Base-by-base conservation (phyloP, 108 stramenopile species). In the Mediolabrus comicus region DNA sequence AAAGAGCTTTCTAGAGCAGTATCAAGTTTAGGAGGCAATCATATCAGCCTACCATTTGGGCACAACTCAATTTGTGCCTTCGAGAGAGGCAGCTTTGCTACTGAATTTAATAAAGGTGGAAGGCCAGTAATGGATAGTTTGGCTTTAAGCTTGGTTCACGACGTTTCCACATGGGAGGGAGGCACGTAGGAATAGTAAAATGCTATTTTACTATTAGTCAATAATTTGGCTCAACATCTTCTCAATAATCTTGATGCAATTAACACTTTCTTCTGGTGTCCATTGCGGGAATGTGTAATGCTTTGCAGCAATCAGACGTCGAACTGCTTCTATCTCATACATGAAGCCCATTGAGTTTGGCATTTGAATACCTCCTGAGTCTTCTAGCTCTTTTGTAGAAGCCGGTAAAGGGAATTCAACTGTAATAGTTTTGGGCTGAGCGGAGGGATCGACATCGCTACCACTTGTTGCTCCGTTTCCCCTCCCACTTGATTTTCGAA, bases 11-110 rank as follows among this genome's bases (percentile, higher is more conserved):
- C 25, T 14, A 60, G 17, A 11, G 68, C 69, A 1, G 34, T 80
- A 10, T 74, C 68, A 6, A 55, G 52, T 26, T 38, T 33, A 22
- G 19, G 29, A 4, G 59, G 29, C 27, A 9, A 24, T 65, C 35
- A 31, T 22, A 36, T 61, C 29, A 36, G 36, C 43, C 25, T 88
- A 9, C 89, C 89, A 4, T 30, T 93, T 38, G 92, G 92, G 25
- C 92, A 93, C 55, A 90, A 82, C 16, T 74, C 86, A n/a, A 59
- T 90, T 63, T 80, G 84, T 41, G 92, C 89, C 19, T 85, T 90
- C 69, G 77, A 87, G 26, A 85, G 87, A 52, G 72, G 84, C 24
- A 51, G 69, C 25, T 53, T 83, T 25, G 73, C 80, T 58, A 53
- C 63, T 43, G 60, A 62, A n/a, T 17, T 87, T 26, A 85, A 83